Evolutionary conservation across 257 asterid genomes (phyloP), one percentile per base, ranked within the genome.

Genomic region (Solanum chiquidenum): DNA sequence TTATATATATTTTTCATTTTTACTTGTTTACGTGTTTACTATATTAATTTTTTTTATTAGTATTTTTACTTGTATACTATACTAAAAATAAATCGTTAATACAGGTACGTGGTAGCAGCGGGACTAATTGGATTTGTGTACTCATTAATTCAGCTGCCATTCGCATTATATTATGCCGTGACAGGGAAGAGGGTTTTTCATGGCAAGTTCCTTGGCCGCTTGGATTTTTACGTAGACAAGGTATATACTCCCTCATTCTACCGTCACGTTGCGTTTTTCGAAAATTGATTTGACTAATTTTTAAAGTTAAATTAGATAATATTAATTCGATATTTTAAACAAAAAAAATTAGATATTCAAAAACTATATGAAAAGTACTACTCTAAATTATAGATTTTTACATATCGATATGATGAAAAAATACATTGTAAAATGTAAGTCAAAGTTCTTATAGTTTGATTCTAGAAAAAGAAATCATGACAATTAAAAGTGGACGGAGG

Each of bases 201-300:
- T 84, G 89, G 89, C 25, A 91, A 91, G 5, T 91, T 86, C 27
- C 88, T 93, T 37, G 89, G 87, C 52, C 88, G 92, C 73, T 90
- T 94, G 33, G 97, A 95, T 90, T 94, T 93, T 91, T 91, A 86
- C n/a, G 95, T 91, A 13, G 98, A 95, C 44, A 92, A 92, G 96
- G 79, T 72, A 72, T 31, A 71, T 1, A 16, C 21, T 52, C 18
- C 20, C 18, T 46, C 7, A 0, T 7, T 49, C 7, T 2, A 49
- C 20, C 14, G 20, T 49, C 62, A 52, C 18, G 23, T 52, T 52
- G 3, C 23, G 23, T 18, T 52, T 52, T 52, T 16, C 2, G 0
- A 52, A 55, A 18, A 10, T 55, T 18, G 3, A 55, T 55, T 6
- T 55, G 64, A 55, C 4, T 55, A 55, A 18, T 55, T 18, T 55